Evolutionary conservation across 306 rosid genomes (phyloP).

Genomic region (Malus sylvestris): DNA sequence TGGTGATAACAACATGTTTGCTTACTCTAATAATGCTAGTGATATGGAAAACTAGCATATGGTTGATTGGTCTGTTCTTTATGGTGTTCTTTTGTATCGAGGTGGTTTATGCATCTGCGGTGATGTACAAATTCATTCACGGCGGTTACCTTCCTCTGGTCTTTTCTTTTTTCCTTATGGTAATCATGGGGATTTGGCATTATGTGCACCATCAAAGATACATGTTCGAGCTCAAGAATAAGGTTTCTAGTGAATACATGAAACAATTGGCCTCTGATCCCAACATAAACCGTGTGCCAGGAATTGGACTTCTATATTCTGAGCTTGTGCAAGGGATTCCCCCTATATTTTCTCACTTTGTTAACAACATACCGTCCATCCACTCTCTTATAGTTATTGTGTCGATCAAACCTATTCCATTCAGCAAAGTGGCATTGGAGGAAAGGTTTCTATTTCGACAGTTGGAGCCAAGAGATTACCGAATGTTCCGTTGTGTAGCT

Average conservation of each 20-base stretch:
- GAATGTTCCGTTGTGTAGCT: conserved; percentile 66
- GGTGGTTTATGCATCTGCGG: conserved; percentile 38
- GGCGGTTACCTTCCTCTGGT: conserved; percentile 73
- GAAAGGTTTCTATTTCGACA: conserved; percentile 74
- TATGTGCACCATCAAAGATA: conserved; percentile 65
- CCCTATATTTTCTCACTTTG: conserved; percentile 62
- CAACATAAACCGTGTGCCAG: conserved; percentile 51
- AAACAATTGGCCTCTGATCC: conserved; percentile 28
- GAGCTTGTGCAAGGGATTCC: conserved; percentile 90
- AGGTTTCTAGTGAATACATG: conserved; percentile 53
- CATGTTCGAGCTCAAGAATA: conserved; percentile 53
- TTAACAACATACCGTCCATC: conserved; percentile 51
- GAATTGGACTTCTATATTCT: conserved; percentile 57
- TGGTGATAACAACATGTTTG: conserved; percentile 52
- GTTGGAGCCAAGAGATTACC: conserved; percentile 48
- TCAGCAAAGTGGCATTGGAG: conserved; percentile 39
- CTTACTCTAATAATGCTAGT: conserved; percentile 61
- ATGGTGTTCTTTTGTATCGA: conserved; percentile 36
- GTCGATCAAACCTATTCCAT: conserved; percentile 62
- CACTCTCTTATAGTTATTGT: conserved; percentile 65
- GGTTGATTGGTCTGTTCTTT: conserved; percentile 44
- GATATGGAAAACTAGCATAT: conserved; percentile 66
- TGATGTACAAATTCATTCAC: conserved; percentile 51
- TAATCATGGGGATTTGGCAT: conserved; percentile 66
- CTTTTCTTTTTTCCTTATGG: conserved; percentile 34